Base-by-base conservation (phyloP, 306 rosid genomes). In the Quercus robur region DNA sequence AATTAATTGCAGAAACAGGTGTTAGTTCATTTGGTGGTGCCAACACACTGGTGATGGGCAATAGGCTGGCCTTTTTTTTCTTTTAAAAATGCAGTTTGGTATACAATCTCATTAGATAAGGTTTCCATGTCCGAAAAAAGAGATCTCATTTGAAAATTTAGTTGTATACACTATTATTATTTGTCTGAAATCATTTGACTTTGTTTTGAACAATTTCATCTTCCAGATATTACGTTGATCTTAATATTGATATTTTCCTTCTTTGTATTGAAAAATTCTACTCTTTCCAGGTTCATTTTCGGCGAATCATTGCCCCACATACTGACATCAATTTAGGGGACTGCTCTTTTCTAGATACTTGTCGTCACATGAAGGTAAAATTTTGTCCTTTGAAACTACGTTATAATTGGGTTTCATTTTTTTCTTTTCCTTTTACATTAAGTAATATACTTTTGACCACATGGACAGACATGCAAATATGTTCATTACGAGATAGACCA, bases 401-500 rank as follows among this genome's bases (percentile, higher is more conserved):
- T 26, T 59, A 57, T 20, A 38, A 46, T 51, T 63, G 26, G 52
- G 33, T 72, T 58, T 56, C 70, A 56, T 58, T 73, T 76, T 20
- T 59, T 25, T 44, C 66, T 31, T 69, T 51, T 41, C 20, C 62
- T 28, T 52, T 67, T 74, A 76, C 63, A 74, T 72, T 56, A 67
- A 63, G 51, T 77, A 57, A 56, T 80, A 19, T 69, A 7, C 78
- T 20, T 44, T 77, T 85, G 71, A 80, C 52, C 70, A 77, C 58
- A 13, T 88, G 79, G 41, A 77, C 83, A 96, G 98, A 91, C 98
- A 56, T 96, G 99, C 92, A 93, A 95, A 82, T 95, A 93, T 70
- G 99, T 95, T 66, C 99, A 93, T 84, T 93, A 95, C 15, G 98
- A 95, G 87, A 91, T 91, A 64, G 99, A 95, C 82, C 95, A 98